Evolutionary conservation across 2,329 filamentous ascomycete species (phyloP).

Genomic region (Penicillium sp.): DNA sequence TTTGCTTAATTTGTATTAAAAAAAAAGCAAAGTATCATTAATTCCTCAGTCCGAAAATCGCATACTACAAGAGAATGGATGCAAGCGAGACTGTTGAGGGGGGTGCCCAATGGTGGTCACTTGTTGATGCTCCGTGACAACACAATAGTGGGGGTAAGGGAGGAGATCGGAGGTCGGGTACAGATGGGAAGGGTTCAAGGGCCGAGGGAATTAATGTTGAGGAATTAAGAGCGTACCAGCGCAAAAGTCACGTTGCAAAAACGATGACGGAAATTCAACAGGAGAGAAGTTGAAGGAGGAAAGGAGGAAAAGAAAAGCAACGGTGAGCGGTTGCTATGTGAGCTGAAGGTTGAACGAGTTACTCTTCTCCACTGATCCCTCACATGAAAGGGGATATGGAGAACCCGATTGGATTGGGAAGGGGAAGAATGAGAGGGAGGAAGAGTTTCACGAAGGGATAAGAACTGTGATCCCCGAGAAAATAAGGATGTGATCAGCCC

Average conservation of each 20-base stretch:
- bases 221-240: slow-evolving; percentile 26
- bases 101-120: slow-evolving; percentile 12
- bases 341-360: slow-evolving; percentile 10
- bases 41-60: slow-evolving; percentile 33
- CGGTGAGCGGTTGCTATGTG: slow-evolving; percentile 15
- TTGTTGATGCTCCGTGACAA: slow-evolving; percentile 20
- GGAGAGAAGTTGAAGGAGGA: slow-evolving; percentile 5
- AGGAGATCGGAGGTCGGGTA: slow-evolving; percentile 8
- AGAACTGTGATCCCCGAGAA: neutral
- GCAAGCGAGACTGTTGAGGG: slow-evolving; percentile 10
- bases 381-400: slow-evolving; percentile 20
- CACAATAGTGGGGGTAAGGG: slow-evolving; percentile 16
- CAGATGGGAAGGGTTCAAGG: slow-evolving; percentile 9
- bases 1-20: slow-evolving; percentile 11
- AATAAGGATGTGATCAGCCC: neutral
- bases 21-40: neutral
- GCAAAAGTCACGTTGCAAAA: slow-evolving; percentile 18
- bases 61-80: slow-evolving; percentile 33
- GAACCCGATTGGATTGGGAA: slow-evolving; percentile 2
- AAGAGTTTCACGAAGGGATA: slow-evolving; percentile 12
- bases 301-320: slow-evolving; percentile 12
- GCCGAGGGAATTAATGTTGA: slow-evolving; percentile 9
- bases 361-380: slow-evolving; percentile 25
- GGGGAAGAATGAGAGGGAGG: slow-evolving; percentile 1
- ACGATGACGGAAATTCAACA: slow-evolving; percentile 9